phyloP scores from a whole-genome alignment of 2,329 filamentous ascomycete genomes.

The Magnaporthiopsis poae region DNA sequence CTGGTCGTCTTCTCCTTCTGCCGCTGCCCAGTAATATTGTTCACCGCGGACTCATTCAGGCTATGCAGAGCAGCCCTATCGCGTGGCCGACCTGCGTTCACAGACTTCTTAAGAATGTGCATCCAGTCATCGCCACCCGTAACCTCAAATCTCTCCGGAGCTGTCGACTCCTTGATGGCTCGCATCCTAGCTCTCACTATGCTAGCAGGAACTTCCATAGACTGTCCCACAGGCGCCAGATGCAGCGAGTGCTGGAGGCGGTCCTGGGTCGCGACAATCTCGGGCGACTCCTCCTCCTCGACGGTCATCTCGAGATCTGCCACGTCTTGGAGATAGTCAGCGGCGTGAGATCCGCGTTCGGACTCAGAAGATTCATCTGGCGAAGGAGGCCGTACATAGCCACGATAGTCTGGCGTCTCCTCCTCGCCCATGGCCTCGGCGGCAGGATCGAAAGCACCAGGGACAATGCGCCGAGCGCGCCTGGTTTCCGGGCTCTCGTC shows the following conservation, averaged over 20 bases:
- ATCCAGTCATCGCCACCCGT: constrained; percentile 78
- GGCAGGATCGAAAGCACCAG: constrained; percentile 69
- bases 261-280: constrained; percentile 20
- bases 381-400: constrained; percentile 20
- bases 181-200: constrained; percentile 55
- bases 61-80: constrained; percentile 64
- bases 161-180: constrained; percentile 49
- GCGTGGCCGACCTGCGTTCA: constrained; percentile 80
- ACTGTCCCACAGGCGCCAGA: constrained; percentile 33
- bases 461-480: constrained; percentile 44
- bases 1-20: constrained; percentile 21
- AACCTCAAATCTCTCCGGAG: constrained; percentile 50
- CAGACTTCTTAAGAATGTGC: constrained; percentile 83
- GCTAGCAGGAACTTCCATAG: constrained; percentile 45
- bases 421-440: constrained; percentile 47
- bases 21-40: constrained; percentile 38
- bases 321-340: constrained; percentile 8
- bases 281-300: constrained; percentile 42
- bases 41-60: constrained; percentile 41
- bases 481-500: constrained; percentile 52
- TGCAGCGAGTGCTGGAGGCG: constrained; percentile 41
- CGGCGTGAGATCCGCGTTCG: constrained; percentile 5
- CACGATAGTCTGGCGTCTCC: constrained; percentile 46
- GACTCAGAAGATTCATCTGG: constrained; percentile 6
- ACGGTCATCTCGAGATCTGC: constrained; percentile 22